A percentile compares a stretch with the other conserved stretches of the same genome.
These are phyloP conservation scores for Geotrichum candidum DNA, from an alignment of 1,139 yeast species.

Conservation along the genomic window DNA sequence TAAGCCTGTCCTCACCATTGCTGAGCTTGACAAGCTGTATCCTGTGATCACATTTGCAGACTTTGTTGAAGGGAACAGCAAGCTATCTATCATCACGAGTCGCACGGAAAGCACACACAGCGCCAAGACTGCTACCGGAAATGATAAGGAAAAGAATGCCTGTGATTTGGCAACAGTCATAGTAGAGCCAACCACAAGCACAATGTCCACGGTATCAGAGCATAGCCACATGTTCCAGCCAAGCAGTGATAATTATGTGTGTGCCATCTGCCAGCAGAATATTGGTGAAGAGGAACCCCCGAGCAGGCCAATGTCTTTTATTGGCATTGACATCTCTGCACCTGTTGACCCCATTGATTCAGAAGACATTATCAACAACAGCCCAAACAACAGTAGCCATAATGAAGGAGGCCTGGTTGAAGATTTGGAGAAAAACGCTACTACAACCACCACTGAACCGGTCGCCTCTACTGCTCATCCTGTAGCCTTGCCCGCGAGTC, in stretches of 20 bases:
- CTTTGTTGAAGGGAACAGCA: not conserved
- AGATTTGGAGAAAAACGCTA: not conserved
- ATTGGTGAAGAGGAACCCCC: not conserved
- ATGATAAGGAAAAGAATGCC: not conserved
- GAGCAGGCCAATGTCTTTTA: not conserved
- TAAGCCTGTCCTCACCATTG: not conserved
- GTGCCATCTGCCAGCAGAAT: not conserved
- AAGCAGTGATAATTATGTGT: not conserved
- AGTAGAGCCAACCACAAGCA: not conserved
- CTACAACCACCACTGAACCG: not conserved
- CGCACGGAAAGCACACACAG: not conserved
- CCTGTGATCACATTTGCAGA: not conserved
- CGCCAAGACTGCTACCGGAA: not conserved
- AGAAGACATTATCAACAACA: not conserved
- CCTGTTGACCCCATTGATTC: not conserved
- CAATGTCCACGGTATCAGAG: not conserved
- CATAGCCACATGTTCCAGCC: not conserved
- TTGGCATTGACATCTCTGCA: not conserved
- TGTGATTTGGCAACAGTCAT: not conserved
- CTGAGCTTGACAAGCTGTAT: not conserved
- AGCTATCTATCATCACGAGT: not conserved
- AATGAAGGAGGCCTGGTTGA: not conserved
- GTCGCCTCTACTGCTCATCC: not conserved
- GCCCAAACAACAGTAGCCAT: not conserved
- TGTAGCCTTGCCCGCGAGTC: no score